Conservation (phyloP, 345 rosid species). For the Eucalyptus regnans region DNA sequence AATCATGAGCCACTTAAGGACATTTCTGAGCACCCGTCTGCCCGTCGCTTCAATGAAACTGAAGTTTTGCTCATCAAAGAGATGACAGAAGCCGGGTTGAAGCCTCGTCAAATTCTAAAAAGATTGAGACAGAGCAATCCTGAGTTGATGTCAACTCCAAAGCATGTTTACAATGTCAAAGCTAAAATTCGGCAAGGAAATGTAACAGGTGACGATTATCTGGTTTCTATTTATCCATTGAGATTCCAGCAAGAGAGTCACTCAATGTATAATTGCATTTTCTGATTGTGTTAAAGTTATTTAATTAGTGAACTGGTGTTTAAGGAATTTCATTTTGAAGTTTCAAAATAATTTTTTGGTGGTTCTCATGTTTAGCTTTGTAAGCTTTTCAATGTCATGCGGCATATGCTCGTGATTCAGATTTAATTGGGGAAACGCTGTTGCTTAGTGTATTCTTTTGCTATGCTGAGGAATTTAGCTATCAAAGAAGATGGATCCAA, state of each 20-base stretch:
- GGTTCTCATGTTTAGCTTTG: background rate
- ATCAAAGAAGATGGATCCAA: background rate
- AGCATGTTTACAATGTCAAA: slow-evolving; percentile 68
- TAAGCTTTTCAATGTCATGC: background rate
- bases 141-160: slow-evolving; percentile 54
- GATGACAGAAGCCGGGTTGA: slow-evolving; percentile 64
- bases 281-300: background rate
- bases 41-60: slow-evolving; percentile 46
- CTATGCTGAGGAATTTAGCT: background rate
- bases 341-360: background rate
- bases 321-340: background rate
- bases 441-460: background rate
- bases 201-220: slow-evolving; percentile 14
- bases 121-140: slow-evolving; percentile 63
- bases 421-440: background rate
- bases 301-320: background rate
- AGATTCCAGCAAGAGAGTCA: background rate
- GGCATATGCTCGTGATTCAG: background rate
- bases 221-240: background rate
- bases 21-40: slow-evolving; percentile 57
- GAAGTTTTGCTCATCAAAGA: slow-evolving; percentile 53
- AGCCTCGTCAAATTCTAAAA: slow-evolving; percentile 65
- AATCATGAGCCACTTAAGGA: slow-evolving; percentile 63
- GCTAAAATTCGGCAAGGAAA: slow-evolving; percentile 65
- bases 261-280: background rate